Conservation (phyloP, 805 yeast genomes). For the Kuraishia floccosa region DNA sequence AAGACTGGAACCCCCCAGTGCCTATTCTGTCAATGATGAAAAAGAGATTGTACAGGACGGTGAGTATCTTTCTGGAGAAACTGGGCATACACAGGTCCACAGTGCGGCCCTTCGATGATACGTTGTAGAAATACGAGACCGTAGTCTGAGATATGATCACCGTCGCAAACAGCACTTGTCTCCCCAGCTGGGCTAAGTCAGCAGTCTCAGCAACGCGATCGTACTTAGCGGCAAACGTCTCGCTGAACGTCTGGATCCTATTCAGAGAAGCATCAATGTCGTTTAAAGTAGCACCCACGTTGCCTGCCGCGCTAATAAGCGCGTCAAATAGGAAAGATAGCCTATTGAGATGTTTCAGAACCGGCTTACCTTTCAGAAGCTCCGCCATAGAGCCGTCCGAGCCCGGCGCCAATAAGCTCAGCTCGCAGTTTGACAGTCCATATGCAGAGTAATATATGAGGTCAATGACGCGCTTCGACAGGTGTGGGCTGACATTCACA, state of each 20-base stretch:
- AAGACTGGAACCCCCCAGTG: slow-evolving; percentile 53
- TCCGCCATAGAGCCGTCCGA: background rate
- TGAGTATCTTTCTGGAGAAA: slow-evolving; percentile 19
- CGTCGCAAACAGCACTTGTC: slow-evolving; percentile 31
- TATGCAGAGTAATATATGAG: slow-evolving; percentile 2
- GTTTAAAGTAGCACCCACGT: slow-evolving; percentile 6
- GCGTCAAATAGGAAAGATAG: slow-evolving; percentile 27
- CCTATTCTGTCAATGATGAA: slow-evolving; percentile 44
- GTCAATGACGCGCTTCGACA: background rate
- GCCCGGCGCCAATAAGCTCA: background rate
- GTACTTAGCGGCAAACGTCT: slow-evolving; percentile 7
- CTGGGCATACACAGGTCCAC: background rate
- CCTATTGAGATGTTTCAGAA: slow-evolving; percentile 34
- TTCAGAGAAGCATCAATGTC: slow-evolving; percentile 11
- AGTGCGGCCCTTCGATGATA: slow-evolving; percentile 5
- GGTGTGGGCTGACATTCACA: background rate
- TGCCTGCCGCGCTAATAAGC: slow-evolving; percentile 8
- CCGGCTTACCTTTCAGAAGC: slow-evolving; percentile 19
- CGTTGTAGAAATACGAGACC: slow-evolving; percentile 22
- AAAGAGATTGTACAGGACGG: slow-evolving; percentile 29
- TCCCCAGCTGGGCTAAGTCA: slow-evolving; percentile 5
- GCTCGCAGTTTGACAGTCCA: slow-evolving; percentile 1
- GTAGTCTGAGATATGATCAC: slow-evolving; percentile 41
- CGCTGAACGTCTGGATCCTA: slow-evolving; percentile 20
- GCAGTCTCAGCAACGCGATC: slow-evolving; percentile 2